These are phyloP conservation scores for Cercospora berteroae DNA, from an alignment of 2,329 filamentous ascomycete species.

Conservation along the genomic window DNA sequence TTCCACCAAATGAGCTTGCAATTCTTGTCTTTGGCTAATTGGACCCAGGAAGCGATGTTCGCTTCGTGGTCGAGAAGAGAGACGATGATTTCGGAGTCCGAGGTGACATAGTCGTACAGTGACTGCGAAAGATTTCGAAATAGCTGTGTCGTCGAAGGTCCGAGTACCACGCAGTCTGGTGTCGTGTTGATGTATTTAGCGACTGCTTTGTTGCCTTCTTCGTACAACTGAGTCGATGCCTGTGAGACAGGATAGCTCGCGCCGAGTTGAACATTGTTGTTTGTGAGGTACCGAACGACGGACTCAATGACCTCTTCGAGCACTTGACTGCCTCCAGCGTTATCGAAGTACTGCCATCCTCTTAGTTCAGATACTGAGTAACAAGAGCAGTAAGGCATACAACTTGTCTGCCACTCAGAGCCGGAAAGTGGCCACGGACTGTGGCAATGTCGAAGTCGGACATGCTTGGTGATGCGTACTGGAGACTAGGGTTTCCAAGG, in stretches of 20 bases:
- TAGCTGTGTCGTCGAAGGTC: slow-evolving; percentile 72
- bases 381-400: background rate
- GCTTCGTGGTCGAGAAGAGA: slow-evolving; percentile 75
- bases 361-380: background rate
- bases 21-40: slow-evolving; percentile 60
- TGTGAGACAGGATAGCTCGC: slow-evolving; percentile 64
- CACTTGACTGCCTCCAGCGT: slow-evolving; percentile 68
- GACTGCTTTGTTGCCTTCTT: slow-evolving; percentile 61
- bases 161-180: slow-evolving; percentile 67
- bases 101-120: slow-evolving; percentile 57
- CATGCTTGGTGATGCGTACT: slow-evolving; percentile 8
- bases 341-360: slow-evolving; percentile 60
- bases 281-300: slow-evolving; percentile 65
- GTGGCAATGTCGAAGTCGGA: slow-evolving; percentile 54
- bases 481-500: background rate
- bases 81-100: slow-evolving; percentile 59
- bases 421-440: slow-evolving; percentile 64
- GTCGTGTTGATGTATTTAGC: slow-evolving; percentile 69
- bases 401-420: slow-evolving; percentile 64
- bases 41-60: slow-evolving; percentile 71
- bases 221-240: slow-evolving; percentile 59
- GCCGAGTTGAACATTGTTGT: slow-evolving; percentile 72
- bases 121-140: slow-evolving; percentile 66
- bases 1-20: slow-evolving; percentile 70
- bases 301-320: slow-evolving; percentile 65